Evolutionary conservation across 2,329 filamentous ascomycete genomes (phyloP).

Genomic region (Xylaria sp.): DNA sequence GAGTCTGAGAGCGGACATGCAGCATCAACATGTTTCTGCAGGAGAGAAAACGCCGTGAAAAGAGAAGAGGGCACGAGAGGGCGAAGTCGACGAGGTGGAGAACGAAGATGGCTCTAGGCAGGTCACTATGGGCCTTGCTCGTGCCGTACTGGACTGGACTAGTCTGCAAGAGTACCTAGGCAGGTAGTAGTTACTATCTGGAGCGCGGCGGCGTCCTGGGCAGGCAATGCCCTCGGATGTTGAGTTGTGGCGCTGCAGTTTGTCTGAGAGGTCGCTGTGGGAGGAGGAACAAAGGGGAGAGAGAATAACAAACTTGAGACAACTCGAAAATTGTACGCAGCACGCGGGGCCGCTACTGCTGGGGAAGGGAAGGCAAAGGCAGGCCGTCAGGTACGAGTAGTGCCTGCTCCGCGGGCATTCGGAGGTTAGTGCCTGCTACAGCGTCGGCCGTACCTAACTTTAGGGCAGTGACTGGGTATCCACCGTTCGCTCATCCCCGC

Average conservation of each 20-base stretch:
- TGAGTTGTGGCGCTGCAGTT: slow-evolving; percentile 12
- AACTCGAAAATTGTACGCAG: slow-evolving; percentile 18
- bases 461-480: no score
- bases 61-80: slow-evolving; percentile 3
- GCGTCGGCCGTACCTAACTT: no score
- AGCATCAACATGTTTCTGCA: slow-evolving; percentile 2
- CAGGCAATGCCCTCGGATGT: slow-evolving; percentile 10
- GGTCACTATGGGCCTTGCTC: no score
- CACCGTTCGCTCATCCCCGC: no score
- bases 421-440: neutral
- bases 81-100: neutral
- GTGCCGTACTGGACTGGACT: no score
- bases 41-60: slow-evolving; percentile 11
- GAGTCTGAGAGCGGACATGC: slow-evolving; percentile 2
- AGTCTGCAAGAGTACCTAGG: no score
- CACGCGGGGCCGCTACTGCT: slow-evolving; percentile 7
- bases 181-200: neutral
- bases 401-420: neutral
- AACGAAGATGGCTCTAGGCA: neutral
- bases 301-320: slow-evolving; percentile 14
- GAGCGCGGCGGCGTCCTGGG: neutral
- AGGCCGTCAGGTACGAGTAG: neutral
- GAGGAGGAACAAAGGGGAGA: slow-evolving; percentile 15
- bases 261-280: neutral
- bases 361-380: neutral